Evolutionary conservation across 306 rosid genomes (phyloP).

Genomic region (Quercus parvula): DNA sequence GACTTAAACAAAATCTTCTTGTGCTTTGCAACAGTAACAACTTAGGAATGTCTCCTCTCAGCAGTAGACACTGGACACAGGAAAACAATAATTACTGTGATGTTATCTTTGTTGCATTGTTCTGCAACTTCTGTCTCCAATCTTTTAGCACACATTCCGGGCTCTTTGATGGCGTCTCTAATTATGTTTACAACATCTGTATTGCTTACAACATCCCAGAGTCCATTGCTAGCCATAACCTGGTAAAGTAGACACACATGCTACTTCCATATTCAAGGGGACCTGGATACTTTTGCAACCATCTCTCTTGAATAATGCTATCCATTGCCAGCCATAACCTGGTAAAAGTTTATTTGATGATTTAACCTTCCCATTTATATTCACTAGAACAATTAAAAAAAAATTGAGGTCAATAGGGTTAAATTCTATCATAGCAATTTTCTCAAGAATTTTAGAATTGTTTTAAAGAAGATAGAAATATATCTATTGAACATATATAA

Average conservation of each 20-base stretch:
- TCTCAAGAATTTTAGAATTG: too few relatives aligned
- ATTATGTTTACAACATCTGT: conserved; percentile 60
- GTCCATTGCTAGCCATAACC: conserved; percentile 93
- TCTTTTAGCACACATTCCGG: conserved; percentile 89
- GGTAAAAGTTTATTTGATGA: not conserved
- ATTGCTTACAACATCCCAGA: conserved; percentile 83
- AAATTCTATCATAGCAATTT: too few relatives aligned
- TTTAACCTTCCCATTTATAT: not conserved
- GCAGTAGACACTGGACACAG: conserved; percentile 70
- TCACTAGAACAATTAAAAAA: not conserved
- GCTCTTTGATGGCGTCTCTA: conserved; percentile 75
- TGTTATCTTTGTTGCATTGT: conserved; percentile 83
- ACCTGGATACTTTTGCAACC: not conserved
- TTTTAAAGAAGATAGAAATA: too few relatives aligned
- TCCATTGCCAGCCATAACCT: too few relatives aligned
- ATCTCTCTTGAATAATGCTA: not conserved
- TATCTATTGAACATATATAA: too few relatives aligned
- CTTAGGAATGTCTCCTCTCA: conserved; percentile 48
- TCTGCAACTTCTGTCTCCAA: conserved; percentile 78
- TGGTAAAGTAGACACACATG: conserved; percentile 15
- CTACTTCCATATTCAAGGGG: not conserved
- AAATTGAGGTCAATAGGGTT: too few relatives aligned
- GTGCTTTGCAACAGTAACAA: too few relatives aligned
- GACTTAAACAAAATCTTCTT: too few relatives aligned
- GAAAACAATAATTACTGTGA: conserved; percentile 78